phyloP scores from a whole-genome alignment of 2,329 filamentous ascomycete species.

The Cephalotrichum gorgonifer region DNA sequence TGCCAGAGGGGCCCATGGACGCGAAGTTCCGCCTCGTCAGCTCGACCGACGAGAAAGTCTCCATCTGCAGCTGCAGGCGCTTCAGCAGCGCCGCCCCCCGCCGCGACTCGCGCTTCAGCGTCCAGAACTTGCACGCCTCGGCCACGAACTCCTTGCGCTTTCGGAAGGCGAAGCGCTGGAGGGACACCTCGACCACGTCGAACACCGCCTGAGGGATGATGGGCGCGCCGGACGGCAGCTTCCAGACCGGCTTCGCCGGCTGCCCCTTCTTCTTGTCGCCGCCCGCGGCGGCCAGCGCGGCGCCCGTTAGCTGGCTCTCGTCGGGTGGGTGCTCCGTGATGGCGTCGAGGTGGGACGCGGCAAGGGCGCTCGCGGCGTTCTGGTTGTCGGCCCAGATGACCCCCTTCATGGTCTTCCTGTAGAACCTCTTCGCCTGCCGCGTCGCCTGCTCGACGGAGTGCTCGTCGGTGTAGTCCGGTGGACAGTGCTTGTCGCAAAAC shows the following conservation, averaged over 20 bases:
- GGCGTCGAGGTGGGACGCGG: constrained; percentile 57
- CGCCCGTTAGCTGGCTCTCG: constrained; percentile 74
- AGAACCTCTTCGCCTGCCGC: constrained; percentile 76
- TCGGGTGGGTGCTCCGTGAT: constrained; percentile 62
- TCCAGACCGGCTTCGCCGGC: constrained; percentile 66
- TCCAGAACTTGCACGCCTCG: constrained; percentile 96
- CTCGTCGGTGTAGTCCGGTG: constrained; percentile 77
- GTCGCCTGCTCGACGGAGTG: constrained; percentile 75
- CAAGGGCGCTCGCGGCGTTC: constrained; percentile 68
- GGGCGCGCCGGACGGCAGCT: constrained; percentile 85
- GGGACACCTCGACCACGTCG: constrained; percentile 71
- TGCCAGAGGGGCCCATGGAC: constrained; percentile 82
- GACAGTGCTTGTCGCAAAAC: constrained; percentile 92
- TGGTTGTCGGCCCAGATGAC: constrained; percentile 89
- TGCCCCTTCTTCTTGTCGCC: constrained; percentile 68
- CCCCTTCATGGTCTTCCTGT: constrained; percentile 79
- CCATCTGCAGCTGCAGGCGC: constrained; percentile 85
- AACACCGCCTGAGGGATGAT: constrained; percentile 86
- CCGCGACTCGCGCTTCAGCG: constrained; percentile 84
- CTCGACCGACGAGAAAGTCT: constrained; percentile 96
- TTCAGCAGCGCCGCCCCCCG: constrained; percentile 87
- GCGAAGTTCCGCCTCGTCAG: constrained; percentile 90
- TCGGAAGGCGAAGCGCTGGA: constrained; percentile 68
- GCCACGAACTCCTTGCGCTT: constrained; percentile 89
- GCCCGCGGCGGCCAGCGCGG: constrained; percentile 65